Percentiles rank a stretch among this genome's conserved stretches.
Conservation (phyloP, 2,329 filamentous ascomycete species). For the Fusarium decemcellulare region DNA sequence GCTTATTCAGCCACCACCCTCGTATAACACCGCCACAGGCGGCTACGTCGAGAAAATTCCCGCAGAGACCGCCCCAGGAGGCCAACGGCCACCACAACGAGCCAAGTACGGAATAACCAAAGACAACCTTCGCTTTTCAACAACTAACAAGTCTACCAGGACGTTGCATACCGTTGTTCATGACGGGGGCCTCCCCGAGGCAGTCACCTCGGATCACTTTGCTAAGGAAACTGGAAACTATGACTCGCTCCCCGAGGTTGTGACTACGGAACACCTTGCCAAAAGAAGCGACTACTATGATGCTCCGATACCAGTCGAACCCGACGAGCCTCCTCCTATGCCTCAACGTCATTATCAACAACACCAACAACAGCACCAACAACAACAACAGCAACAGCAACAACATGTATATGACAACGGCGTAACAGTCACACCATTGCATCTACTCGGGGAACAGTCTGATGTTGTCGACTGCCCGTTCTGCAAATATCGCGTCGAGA, state of each 20-base stretch:
- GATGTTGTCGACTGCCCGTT: conserved; percentile 45
- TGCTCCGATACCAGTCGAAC: conserved; percentile 37
- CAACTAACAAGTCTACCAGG: conserved; percentile 12
- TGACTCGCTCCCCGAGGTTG: conserved; percentile 39
- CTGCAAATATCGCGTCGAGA: conserved; percentile 36
- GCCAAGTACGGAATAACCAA: background rate
- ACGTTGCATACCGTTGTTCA: conserved; percentile 20
- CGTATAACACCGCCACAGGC: background rate
- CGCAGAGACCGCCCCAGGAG: background rate
- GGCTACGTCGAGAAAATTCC: background rate
- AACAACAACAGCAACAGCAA: conserved; percentile 8
- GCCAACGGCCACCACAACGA: background rate
- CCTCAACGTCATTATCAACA: background rate
- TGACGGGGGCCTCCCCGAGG: conserved; percentile 40
- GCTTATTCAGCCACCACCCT: background rate
- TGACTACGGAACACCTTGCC: background rate
- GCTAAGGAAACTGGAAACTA: background rate
- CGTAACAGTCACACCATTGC: conserved; percentile 38
- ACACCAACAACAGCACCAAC: conserved; percentile 14
- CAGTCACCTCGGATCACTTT: conserved; percentile 18
- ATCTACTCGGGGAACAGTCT: conserved; percentile 39
- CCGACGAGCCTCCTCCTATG: background rate
- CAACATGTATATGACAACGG: conserved; percentile 7
- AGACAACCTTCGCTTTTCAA: background rate
- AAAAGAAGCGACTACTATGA: conserved; percentile 15